A percentile compares a stretch with the other conserved stretches of the same genome.
Evolutionary conservation across 331 rosid genomes (phyloP).

Genomic region (Phaseolus coccineus): DNA sequence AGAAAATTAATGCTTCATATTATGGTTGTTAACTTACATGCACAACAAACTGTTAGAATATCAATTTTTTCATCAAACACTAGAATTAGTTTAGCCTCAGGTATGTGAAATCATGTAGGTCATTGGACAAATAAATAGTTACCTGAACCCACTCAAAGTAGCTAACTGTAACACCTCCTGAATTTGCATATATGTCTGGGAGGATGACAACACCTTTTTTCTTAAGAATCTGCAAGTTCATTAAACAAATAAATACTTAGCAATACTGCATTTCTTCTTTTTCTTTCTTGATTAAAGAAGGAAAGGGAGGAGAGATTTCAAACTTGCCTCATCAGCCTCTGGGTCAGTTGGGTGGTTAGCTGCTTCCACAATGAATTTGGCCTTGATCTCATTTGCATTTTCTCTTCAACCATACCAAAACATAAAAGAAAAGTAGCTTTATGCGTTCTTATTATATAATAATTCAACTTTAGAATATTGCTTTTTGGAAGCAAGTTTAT

Average conservation of each 20-base stretch:
- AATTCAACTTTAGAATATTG: constrained; percentile 35
- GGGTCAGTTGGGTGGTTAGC: constrained; percentile 99
- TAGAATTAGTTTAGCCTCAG: neutral
- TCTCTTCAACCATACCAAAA: constrained; percentile 61
- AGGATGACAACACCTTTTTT: constrained; percentile 86
- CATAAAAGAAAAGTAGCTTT: neutral
- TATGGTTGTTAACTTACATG: no score
- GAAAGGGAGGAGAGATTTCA: neutral
- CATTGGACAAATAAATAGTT: neutral
- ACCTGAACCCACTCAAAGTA: constrained; percentile 99
- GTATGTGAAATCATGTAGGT: neutral
- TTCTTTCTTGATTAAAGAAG: neutral
- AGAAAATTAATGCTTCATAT: no score
- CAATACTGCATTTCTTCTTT: constrained; percentile 2
- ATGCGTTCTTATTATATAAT: neutral
- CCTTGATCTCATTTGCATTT: constrained; percentile 82
- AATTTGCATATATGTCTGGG: constrained; percentile 96
- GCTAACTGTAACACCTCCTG: constrained; percentile 97
- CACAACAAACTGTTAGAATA: no score
- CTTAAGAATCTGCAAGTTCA: constrained; percentile 68
- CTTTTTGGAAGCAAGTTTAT: neutral
- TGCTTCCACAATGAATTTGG: constrained; percentile 90
- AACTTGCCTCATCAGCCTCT: constrained; percentile 87
- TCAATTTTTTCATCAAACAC: no score
- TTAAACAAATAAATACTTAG: constrained; percentile 3